A percentile compares a stretch with the other conserved stretches of the same genome.
Conservation (phyloP, 345 rosid genomes). For the Lumnitzera littorea region DNA sequence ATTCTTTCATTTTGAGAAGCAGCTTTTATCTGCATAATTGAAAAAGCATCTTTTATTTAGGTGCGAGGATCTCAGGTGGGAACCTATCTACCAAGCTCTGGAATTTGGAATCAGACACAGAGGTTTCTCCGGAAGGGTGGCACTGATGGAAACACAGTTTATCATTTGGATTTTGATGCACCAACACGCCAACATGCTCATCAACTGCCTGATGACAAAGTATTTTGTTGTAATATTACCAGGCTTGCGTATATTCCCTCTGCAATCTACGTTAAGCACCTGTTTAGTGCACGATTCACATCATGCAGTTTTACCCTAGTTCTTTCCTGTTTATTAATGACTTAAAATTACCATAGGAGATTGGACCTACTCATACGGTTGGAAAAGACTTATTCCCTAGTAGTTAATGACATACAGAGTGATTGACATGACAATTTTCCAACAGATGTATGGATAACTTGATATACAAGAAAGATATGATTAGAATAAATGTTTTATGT, state of each 20-base stretch:
- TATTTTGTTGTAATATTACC: slow-evolving; percentile 19
- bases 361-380: too few relatives aligned
- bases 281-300: too few relatives aligned
- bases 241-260: not conserved
- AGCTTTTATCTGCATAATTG: not conserved
- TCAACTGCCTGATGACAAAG: slow-evolving; percentile 75
- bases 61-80: slow-evolving; percentile 94
- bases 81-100: slow-evolving; percentile 86
- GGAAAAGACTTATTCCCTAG: too few relatives aligned
- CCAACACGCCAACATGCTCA: slow-evolving; percentile 92
- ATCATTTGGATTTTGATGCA: slow-evolving; percentile 98
- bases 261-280: not conserved
- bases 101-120: slow-evolving; percentile 96
- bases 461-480: too few relatives aligned
- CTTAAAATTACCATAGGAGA: too few relatives aligned
- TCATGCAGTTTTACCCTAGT: too few relatives aligned
- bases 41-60: slow-evolving; percentile 23
- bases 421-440: too few relatives aligned
- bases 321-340: too few relatives aligned
- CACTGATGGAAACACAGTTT: slow-evolving; percentile 48
- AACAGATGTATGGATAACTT: too few relatives aligned
- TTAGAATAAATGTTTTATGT: too few relatives aligned
- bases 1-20: too few relatives aligned
- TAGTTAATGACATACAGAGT: too few relatives aligned
- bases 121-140: slow-evolving; percentile 63